Conservation (phyloP, 257 asterid species). For the Linderniella brevidens region DNA sequence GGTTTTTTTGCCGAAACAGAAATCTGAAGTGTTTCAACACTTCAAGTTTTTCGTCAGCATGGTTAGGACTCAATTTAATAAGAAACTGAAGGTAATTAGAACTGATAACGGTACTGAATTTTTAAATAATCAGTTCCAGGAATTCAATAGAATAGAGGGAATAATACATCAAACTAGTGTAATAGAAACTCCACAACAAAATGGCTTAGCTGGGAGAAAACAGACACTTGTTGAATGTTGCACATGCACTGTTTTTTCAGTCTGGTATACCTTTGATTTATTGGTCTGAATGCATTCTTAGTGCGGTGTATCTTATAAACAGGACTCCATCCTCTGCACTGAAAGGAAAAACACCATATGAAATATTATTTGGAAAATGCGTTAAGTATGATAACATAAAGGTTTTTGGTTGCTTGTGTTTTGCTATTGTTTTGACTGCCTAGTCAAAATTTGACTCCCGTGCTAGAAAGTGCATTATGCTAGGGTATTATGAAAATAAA, state of each 20-base stretch:
- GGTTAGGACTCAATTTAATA: background rate
- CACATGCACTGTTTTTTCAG: background rate
- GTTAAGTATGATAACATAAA: no score
- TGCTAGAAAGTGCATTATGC: background rate
- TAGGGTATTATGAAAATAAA: background rate
- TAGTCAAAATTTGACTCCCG: background rate
- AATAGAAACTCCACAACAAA: no score
- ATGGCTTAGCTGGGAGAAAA: no score
- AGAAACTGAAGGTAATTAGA: background rate
- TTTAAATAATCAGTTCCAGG: background rate
- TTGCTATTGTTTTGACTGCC: no score
- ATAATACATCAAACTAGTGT: no score
- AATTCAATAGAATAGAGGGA: no score
- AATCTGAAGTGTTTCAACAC: no score
- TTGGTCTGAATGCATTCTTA: background rate
- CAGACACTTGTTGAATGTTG: no score
- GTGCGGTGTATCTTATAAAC: background rate
- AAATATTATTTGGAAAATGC: no score
- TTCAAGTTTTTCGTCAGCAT: background rate
- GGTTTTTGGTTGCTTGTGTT: no score
- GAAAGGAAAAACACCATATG: no score
- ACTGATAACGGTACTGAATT: background rate
- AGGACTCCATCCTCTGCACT: background rate
- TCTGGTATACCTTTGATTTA: background rate
- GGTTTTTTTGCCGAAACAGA: no score